Evolutionary conservation across 768 basidiomycete genomes (phyloP), one percentile per base, ranked within the genome.

Genomic region (Tulasnella sp.): DNA sequence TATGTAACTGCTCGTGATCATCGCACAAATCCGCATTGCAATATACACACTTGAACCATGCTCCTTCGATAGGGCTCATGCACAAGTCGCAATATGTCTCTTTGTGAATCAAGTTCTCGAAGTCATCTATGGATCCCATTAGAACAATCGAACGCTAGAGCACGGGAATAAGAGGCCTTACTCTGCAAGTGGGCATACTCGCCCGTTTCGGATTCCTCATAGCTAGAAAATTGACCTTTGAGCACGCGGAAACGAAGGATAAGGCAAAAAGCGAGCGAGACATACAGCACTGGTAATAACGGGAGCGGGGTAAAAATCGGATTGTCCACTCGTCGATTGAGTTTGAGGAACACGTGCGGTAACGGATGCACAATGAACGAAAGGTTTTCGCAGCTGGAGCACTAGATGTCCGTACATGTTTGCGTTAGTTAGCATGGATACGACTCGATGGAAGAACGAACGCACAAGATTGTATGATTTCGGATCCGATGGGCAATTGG

Each of bases 31-130:
- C 92, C 58, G 76, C 79, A 5, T 73, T 72, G 60, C 91, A 95
- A 61, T 89, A 87, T 3, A 78, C 88, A 60, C 92, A 96, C 58
- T 83, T 76, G 65, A 81, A 84, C 92, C 92, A 96, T 58, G 78
- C 76, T 13, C 92, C 92, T n/a, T 70, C 67, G 48, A 95, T 92
- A 44, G 72, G 74, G 22, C 72, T 74, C 70, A 89, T 77, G 63
- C 92, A 92, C 39, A 80, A 76, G 66, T 96, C 92, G 58, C 92
- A 96, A 5, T 89, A 64, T 5, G 89, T 83, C 19, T 74, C 67
- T 3, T 68, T 60, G 62, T 91, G 87, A 37, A 70, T 59, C 15
- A 91, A 69, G 29, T 67, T 62, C 13, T 64, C 64, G 9, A 89
- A 69, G 63, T 88, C 87, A 34, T 68, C 83, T 87, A 57, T 2